Conservation (phyloP, 345 rosid species). For the Brassica incana region DNA sequence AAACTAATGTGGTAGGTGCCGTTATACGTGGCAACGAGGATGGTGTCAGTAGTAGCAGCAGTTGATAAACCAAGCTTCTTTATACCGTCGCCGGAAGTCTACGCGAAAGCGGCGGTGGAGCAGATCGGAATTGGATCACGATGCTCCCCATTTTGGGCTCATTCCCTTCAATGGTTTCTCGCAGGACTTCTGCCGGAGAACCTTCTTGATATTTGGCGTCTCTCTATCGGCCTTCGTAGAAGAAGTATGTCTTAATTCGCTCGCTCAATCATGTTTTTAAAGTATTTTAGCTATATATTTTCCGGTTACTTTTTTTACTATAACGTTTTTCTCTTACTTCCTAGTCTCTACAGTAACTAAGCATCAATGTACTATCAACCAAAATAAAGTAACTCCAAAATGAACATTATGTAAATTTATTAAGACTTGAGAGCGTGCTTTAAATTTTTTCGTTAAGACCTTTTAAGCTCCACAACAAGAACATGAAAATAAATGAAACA, state of each 20-base stretch:
- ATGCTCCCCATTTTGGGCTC: slow-evolving; percentile 80
- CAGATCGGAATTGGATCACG: slow-evolving; percentile 59
- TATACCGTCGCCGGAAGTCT: slow-evolving; percentile 58
- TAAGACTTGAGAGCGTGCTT: background rate
- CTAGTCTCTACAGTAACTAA: background rate
- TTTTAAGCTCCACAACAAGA: too few relatives aligned
- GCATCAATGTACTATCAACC: background rate
- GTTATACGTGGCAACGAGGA: slow-evolving; percentile 75
- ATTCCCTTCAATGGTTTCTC: slow-evolving; percentile 74
- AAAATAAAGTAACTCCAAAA: background rate
- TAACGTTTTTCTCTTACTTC: background rate
- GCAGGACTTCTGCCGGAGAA: slow-evolving; percentile 49
- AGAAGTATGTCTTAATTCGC: slow-evolving; percentile 28
- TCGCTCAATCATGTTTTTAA: background rate
- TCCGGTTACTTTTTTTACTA: background rate
- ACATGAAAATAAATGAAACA: too few relatives aligned
- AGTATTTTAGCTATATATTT: background rate
- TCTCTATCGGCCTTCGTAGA: slow-evolving; percentile 64
- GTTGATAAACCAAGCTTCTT: slow-evolving; percentile 54
- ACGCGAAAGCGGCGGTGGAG: slow-evolving; percentile 56
- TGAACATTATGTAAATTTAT: background rate
- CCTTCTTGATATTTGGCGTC: slow-evolving; percentile 75
- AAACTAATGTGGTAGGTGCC: slow-evolving; percentile 54
- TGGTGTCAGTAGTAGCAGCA: slow-evolving; percentile 59
- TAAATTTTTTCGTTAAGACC: background rate